phyloP scores from a whole-genome alignment of 2,329 filamentous ascomycete species.

The Xylaria sp. region DNA sequence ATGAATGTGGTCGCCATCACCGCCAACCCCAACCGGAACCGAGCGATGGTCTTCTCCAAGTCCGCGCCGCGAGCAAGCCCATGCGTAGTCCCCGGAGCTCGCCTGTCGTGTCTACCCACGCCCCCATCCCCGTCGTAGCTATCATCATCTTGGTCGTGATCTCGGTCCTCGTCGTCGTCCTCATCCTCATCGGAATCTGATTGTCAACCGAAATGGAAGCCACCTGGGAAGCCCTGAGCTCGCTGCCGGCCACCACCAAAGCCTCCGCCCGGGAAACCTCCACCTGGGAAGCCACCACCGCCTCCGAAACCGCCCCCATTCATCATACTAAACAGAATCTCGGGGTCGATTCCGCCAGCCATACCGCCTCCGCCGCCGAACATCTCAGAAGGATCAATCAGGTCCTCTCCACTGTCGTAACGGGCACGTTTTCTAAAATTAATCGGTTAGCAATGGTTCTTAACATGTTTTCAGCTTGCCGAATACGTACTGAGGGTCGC shows the following conservation, averaged over 20 bases:
- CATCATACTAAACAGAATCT: slow-evolving; percentile 88
- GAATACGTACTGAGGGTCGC: slow-evolving; percentile 83
- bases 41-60: slow-evolving; percentile 44
- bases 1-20: slow-evolving; percentile 47
- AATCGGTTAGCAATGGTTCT: slow-evolving; percentile 51
- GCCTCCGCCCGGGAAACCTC: slow-evolving; percentile 58
- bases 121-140: slow-evolving; percentile 49
- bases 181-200: slow-evolving; percentile 49
- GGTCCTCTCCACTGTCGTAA: slow-evolving; percentile 93
- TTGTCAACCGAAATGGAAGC: slow-evolving; percentile 69
- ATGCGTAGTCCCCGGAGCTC: slow-evolving; percentile 29
- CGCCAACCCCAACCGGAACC: slow-evolving; percentile 48
- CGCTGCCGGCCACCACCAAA: slow-evolving; percentile 61
- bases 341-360: slow-evolving; percentile 76
- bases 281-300: slow-evolving; percentile 54
- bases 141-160: slow-evolving; percentile 48
- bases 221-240: slow-evolving; percentile 58
- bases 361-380: slow-evolving; percentile 70
- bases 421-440: slow-evolving; percentile 78
- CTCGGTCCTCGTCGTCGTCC: slow-evolving; percentile 48
- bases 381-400: slow-evolving; percentile 88
- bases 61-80: slow-evolving; percentile 34
- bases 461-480: neutral
- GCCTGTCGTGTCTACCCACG: slow-evolving; percentile 33
- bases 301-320: slow-evolving; percentile 68